phyloP scores from a whole-genome alignment of 208 protist species.

The Trypanosoma brucei region DNA sequence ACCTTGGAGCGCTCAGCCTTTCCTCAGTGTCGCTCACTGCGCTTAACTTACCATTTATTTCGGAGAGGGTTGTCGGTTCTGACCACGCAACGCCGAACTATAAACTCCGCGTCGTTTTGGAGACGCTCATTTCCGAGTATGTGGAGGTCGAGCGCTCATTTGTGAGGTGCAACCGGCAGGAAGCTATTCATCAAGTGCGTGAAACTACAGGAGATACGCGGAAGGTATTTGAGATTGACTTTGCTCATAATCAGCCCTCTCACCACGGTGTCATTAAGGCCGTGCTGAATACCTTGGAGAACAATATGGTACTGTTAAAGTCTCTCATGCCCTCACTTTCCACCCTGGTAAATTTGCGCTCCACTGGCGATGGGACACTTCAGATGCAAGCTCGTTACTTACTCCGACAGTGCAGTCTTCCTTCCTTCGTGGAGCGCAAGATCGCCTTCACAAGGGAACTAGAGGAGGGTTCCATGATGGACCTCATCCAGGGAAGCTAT shows the following conservation, averaged over 20 bases:
- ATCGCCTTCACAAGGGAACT: slow-evolving; percentile 48
- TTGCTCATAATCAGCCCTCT: slow-evolving; percentile 70
- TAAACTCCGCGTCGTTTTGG: slow-evolving; percentile 51
- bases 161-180: slow-evolving; percentile 57
- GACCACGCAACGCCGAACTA: slow-evolving; percentile 44
- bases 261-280: slow-evolving; percentile 63
- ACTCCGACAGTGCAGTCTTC: slow-evolving; percentile 60
- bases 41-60: slow-evolving; percentile 47
- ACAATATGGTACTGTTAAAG: slow-evolving; percentile 53
- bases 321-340: slow-evolving; percentile 44
- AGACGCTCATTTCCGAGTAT: slow-evolving; percentile 67
- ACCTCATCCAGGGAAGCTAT: slow-evolving; percentile 57
- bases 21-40: slow-evolving; percentile 56
- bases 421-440: slow-evolving; percentile 76
- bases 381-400: slow-evolving; percentile 68
- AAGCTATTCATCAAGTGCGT: slow-evolving; percentile 63
- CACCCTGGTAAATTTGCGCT: slow-evolving; percentile 45
- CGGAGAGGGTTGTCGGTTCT: slow-evolving; percentile 6
- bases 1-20: slow-evolving; percentile 63
- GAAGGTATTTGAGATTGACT: slow-evolving; percentile 54
- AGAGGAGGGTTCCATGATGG: slow-evolving; percentile 39
- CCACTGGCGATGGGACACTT: slow-evolving; percentile 51
- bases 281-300: slow-evolving; percentile 57
- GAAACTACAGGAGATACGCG: slow-evolving; percentile 20
- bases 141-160: slow-evolving; percentile 62